These are phyloP conservation scores for Debaryomyces fabryi DNA, from an alignment of 1,139 yeast species.

Conservation along the genomic window DNA sequence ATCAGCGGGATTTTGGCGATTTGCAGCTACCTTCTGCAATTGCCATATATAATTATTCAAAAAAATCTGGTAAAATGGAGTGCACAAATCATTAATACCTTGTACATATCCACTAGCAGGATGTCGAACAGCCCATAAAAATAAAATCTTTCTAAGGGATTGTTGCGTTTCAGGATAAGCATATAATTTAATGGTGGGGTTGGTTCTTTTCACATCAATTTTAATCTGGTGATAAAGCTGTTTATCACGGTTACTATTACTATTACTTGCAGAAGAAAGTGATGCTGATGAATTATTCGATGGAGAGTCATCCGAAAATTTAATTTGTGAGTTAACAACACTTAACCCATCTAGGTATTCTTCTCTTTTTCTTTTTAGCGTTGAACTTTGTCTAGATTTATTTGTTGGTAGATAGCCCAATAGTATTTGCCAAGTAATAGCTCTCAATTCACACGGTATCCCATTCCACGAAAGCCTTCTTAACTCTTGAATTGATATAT, in stretches of 20 bases:
- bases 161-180: slow-evolving; percentile 70
- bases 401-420: slow-evolving; percentile 91
- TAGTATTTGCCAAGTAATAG: slow-evolving; percentile 85
- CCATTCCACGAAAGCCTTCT: slow-evolving; percentile 93
- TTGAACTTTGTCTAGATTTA: slow-evolving; percentile 68
- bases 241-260: slow-evolving; percentile 52
- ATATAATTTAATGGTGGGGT: slow-evolving; percentile 80
- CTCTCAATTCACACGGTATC: slow-evolving; percentile 78
- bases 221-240: slow-evolving; percentile 94
- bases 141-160: slow-evolving; percentile 77
- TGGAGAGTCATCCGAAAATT: slow-evolving; percentile 48
- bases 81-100: slow-evolving; percentile 92
- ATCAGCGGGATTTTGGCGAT: slow-evolving; percentile 15
- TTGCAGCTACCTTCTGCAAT: slow-evolving; percentile 30
- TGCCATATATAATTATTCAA: slow-evolving; percentile 67
- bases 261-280: slow-evolving; percentile 37
- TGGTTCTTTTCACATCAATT: slow-evolving; percentile 93
- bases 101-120: slow-evolving; percentile 99
- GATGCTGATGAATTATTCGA: slow-evolving; percentile 16
- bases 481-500: slow-evolving; percentile 64
- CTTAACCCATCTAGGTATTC: slow-evolving; percentile 77
- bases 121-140: slow-evolving; percentile 95
- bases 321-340: slow-evolving; percentile 30
- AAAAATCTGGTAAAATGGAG: slow-evolving; percentile 92
- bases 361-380: slow-evolving; percentile 76